These are phyloP conservation scores for Diplotaxis tenuifolia DNA, from an alignment of 345 rosid genomes.

Conservation along the genomic window DNA sequence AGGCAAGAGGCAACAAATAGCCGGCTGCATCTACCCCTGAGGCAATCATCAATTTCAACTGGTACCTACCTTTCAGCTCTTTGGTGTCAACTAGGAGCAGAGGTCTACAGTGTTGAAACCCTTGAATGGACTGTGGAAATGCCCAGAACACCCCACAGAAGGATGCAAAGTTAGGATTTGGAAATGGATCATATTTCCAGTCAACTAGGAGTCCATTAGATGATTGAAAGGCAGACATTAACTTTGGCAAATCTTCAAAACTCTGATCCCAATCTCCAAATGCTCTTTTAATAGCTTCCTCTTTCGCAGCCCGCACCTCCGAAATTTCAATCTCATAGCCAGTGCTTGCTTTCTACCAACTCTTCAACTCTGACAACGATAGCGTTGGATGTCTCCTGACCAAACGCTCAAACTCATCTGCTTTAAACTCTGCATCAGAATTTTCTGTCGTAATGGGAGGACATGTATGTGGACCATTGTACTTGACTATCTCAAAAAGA, in stretches of 20 bases:
- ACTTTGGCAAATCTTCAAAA: not conserved
- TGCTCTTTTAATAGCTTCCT: not conserved
- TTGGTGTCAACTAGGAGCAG: not conserved
- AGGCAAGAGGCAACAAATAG: not conserved
- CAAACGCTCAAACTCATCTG: slow-evolving; percentile 4
- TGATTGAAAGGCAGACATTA: no score
- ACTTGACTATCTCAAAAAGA: not conserved
- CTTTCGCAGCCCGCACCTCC: not conserved
- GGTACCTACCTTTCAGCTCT: not conserved
- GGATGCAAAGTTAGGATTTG: not conserved
- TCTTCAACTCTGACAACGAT: not conserved
- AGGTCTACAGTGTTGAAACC: no score
- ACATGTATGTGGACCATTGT: slow-evolving; percentile 5
- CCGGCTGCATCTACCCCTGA: no score
- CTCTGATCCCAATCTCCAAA: slow-evolving; percentile 19
- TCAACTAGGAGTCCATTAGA: no score
- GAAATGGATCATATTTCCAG: no score
- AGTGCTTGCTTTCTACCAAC: not conserved
- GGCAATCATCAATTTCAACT: no score
- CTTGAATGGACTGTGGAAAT: no score
- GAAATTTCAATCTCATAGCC: not conserved
- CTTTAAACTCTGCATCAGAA: not conserved
- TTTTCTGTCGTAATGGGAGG: no score
- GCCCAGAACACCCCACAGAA: slow-evolving; percentile 5
- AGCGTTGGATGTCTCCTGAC: not conserved